phyloP scores from a whole-genome alignment of 108 stramenopile genomes.

The Thalassiosira profunda region DNA sequence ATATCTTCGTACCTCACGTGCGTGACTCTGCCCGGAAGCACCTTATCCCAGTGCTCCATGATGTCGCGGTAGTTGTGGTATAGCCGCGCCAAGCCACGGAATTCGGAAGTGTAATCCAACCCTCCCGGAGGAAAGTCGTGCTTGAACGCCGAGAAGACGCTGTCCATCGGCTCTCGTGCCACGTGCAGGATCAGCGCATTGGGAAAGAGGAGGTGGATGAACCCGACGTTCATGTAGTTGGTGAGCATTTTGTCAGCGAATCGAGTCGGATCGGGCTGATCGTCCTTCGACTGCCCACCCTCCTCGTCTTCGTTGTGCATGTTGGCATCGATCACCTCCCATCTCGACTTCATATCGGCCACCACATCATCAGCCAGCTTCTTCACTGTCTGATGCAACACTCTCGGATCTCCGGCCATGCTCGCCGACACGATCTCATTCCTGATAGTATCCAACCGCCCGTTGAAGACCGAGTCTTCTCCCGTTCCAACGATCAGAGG shows the following conservation, averaged over 20 bases:
- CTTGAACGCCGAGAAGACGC: conserved; percentile 82
- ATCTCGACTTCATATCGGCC: conserved; percentile 62
- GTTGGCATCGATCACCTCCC: conserved; percentile 64
- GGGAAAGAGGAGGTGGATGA: conserved; percentile 92
- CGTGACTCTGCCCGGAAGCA: conserved; percentile 82
- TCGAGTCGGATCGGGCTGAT: conserved; percentile 35
- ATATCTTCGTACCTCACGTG: conserved; percentile 90
- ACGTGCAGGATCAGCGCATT: conserved; percentile 89
- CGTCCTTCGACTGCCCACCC: conserved; percentile 6
- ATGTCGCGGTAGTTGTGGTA: conserved; percentile 79
- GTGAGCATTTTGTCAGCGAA: conserved; percentile 93
- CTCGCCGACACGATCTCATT: conserved; percentile 74
- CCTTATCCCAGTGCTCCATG: conserved; percentile 82
- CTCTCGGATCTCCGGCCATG: conserved; percentile 39
- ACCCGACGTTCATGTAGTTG: conserved; percentile 85
- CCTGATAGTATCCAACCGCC: conserved; percentile 65
- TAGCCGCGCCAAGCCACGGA: conserved; percentile 63
- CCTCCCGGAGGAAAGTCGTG: conserved; percentile 83
- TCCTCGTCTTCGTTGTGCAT: conserved; percentile 27
- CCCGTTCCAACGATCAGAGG: conserved; percentile 86
- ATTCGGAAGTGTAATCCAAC: conserved; percentile 83
- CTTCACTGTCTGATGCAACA: conserved; percentile 47
- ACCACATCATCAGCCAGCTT: conserved; percentile 72
- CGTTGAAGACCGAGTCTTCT: conserved; percentile 93
- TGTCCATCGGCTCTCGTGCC: conserved; percentile 86